phyloP scores from a whole-genome alignment of 805 yeast genomes.

The Sugiyamaella chiloensis region DNA sequence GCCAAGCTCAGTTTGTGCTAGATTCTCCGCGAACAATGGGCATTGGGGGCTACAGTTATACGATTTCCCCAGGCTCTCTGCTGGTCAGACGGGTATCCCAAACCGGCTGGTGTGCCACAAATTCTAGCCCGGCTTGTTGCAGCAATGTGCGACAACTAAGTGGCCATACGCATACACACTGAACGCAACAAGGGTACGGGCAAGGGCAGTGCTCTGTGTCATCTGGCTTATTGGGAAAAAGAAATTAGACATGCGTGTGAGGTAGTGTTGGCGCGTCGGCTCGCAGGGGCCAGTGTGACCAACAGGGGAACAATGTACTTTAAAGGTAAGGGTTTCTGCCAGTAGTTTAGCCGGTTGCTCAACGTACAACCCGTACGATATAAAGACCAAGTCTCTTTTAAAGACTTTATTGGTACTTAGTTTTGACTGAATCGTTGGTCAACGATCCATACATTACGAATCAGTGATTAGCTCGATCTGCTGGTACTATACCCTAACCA shows the following conservation, averaged over 20 bases:
- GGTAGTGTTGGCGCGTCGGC: slow-evolving; percentile 5
- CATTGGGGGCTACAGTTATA: no score
- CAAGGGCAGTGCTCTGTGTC: not conserved
- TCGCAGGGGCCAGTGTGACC: slow-evolving; percentile 6
- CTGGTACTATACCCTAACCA: no score
- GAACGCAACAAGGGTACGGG: not conserved
- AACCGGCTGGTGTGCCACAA: not conserved
- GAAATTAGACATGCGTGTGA: slow-evolving; percentile 6
- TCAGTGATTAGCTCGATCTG: no score
- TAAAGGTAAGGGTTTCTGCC: not conserved
- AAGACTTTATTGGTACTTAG: no score
- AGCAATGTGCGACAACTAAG: not conserved
- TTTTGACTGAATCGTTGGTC: no score
- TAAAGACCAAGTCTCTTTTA: no score
- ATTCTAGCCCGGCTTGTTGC: not conserved
- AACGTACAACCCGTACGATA: no score
- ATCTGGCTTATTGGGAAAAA: not conserved
- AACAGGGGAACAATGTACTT: slow-evolving; percentile 1
- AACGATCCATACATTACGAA: no score
- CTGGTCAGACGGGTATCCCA: not conserved
- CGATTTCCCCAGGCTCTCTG: no score
- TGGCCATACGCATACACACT: not conserved
- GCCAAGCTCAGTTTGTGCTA: no score
- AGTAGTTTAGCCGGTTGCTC: no score
- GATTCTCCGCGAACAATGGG: no score